Conservation (phyloP, 208 protist genomes). For the Endotrypanum monterogeii region DNA sequence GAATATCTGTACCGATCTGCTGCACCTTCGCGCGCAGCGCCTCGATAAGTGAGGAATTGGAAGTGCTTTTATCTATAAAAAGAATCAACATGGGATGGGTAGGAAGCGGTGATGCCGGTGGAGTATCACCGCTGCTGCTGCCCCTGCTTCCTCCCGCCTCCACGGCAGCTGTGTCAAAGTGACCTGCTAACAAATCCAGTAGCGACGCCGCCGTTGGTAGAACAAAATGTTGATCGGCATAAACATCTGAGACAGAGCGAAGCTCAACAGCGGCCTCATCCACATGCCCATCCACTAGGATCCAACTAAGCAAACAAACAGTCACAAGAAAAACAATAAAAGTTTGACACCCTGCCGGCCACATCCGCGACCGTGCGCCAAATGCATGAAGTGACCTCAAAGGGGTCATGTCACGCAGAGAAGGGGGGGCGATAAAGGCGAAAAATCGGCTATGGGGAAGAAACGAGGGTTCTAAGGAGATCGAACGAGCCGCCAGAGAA, state of each 20-base stretch:
- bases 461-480: too few relatives aligned
- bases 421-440: background rate
- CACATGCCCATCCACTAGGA: background rate
- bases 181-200: background rate
- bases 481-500: background rate
- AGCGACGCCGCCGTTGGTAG: constrained; percentile 1
- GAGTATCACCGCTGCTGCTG: too few relatives aligned
- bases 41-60: background rate
- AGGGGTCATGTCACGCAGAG: background rate
- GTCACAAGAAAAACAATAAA: background rate
- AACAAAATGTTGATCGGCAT: background rate
- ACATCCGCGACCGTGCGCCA: background rate
- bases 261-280: background rate
- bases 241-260: background rate
- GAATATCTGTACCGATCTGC: constrained; percentile 12
- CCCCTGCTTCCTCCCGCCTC: background rate
- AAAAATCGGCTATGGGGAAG: background rate
- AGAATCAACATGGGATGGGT: constrained; percentile 18
- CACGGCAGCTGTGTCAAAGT: background rate
- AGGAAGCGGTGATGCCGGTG: background rate
- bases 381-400: background rate
- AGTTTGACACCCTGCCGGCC: background rate
- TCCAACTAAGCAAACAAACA: background rate
- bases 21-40: constrained; percentile 9
- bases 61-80: constrained; percentile 15